These are phyloP conservation scores for Trichaptum fuscoviolaceum DNA, from an alignment of 768 basidiomycete genomes.

Conservation along the genomic window DNA sequence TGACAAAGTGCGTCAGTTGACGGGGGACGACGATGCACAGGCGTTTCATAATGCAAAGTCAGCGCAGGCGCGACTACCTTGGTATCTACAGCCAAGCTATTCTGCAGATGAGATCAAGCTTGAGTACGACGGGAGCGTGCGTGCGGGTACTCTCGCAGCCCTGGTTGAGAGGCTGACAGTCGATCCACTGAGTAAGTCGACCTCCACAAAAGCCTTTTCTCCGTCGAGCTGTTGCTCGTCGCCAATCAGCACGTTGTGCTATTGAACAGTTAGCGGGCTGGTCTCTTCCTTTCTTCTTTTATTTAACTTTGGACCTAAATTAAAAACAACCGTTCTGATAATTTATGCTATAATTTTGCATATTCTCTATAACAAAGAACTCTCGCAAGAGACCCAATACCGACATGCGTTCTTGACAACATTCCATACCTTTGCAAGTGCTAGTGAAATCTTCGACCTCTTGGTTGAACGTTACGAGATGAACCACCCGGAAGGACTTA, in stretches of 20 bases:
- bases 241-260: conserved; percentile 7
- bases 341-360: not conserved
- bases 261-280: not conserved
- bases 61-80: conserved; percentile 37
- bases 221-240: not conserved
- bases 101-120: conserved; percentile 54
- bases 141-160: conserved; percentile 64
- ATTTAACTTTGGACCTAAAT: not conserved
- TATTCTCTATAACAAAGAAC: conserved; percentile 13
- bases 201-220: not conserved
- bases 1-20: conserved; percentile 34
- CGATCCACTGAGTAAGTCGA: conserved; percentile 52
- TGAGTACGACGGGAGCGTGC: conserved; percentile 60
- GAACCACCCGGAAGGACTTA: conserved; percentile 39
- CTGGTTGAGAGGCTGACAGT: conserved; percentile 67
- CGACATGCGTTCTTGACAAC: conserved; percentile 74
- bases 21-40: conserved; percentile 38
- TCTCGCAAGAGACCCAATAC: conserved; percentile 28
- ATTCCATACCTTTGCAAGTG: conserved; percentile 72
- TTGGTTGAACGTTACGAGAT: conserved; percentile 61
- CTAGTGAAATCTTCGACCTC: conserved; percentile 61
- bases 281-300: not conserved
- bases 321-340: not conserved
- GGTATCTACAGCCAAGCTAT: conserved; percentile 58
- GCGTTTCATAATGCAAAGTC: conserved; percentile 35